Percentiles rank a stretch among this genome's conserved stretches.
These are phyloP conservation scores for Trichoderma koningii DNA, from an alignment of 2,329 filamentous ascomycete species.

Conservation along the genomic window DNA sequence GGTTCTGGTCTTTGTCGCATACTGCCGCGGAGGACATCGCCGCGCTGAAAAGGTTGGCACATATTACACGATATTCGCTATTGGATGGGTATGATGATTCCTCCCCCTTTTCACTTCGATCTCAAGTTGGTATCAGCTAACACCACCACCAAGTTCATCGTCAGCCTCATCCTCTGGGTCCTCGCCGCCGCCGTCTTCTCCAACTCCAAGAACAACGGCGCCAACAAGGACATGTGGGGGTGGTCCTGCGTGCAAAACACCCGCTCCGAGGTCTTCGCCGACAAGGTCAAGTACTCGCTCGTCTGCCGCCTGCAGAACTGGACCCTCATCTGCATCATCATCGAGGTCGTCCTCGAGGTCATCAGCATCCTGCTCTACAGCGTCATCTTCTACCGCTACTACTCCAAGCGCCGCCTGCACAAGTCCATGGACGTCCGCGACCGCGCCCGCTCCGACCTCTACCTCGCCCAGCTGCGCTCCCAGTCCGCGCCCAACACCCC, in stretches of 20 bases:
- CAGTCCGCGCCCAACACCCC: constrained; percentile 96
- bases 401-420: constrained; percentile 89
- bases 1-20: constrained; percentile 77
- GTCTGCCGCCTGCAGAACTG: constrained; percentile 93
- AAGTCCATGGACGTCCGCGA: constrained; percentile 98
- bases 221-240: constrained; percentile 91
- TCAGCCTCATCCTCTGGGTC: constrained; percentile 91
- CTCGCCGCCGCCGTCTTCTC: constrained; percentile 84
- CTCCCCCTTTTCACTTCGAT: background rate
- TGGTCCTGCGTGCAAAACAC: constrained; percentile 96
- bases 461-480: constrained; percentile 79
- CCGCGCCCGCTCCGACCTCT: constrained; percentile 89
- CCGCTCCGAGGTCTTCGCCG: constrained; percentile 71
- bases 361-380: constrained; percentile 92
- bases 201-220: constrained; percentile 66
- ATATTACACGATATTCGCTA: constrained; percentile 93
- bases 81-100: constrained; percentile 69
- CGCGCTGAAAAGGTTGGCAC: constrained; percentile 90
- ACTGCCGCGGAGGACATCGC: constrained; percentile 84
- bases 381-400: constrained; percentile 95
- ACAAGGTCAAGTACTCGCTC: constrained; percentile 84
- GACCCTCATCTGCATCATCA: constrained; percentile 94
- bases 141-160: no score
- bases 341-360: constrained; percentile 90
- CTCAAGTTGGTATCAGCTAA: no score